Base-by-base conservation (phyloP, 164 flowering plant genomes). In the Stephania cephalantha region DNA sequence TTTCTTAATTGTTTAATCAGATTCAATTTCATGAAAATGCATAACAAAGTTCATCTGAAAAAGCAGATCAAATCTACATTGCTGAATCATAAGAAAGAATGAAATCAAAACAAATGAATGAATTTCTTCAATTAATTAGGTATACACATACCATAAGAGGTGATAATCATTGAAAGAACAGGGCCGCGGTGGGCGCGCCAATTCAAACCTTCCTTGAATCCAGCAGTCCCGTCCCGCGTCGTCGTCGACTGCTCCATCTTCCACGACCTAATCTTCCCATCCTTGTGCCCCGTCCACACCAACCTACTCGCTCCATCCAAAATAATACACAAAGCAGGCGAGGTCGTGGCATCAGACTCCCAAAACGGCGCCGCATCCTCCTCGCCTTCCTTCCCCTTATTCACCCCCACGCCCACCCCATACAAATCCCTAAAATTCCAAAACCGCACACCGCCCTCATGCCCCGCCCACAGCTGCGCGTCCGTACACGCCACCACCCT, bases 281-380 rank as follows among this genome's bases (percentile, higher is more conserved):
- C 99, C 81, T 90, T 94, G 61, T 96, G 99, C 17, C 99, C 98
- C 68, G 84, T 91, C 98, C 95, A 96, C 30, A 94, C 83, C 78
- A 96, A 68, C 77, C 85, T 81, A 77, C 85, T 94, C 58, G 84
- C 97, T 9, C 42, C 46, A 78, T 92, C 97, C 55, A 85, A 85
- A 52, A 85, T 75, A 86, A 96, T 64, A 78, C 97, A 92, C 30
- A 84, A 48, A 11, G 90, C 80, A 4, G 97, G 90, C 0, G 91
- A 80, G 0, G 91, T 86, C 0, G 91, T 86, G n/a, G 75, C 82
- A 2, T 52, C 85, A 0, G 93, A 90, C 75, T 92, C 97, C 46
- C 73, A 63, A 74, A 88, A 94, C 1, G 97, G 97, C n/a, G 92
- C 92, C 0, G 97, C 88, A 30, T 91, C 88, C 81, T 90, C 97